phyloP scores from a whole-genome alignment of 768 basidiomycete genomes.

The Clitopilus hobsonii region DNA sequence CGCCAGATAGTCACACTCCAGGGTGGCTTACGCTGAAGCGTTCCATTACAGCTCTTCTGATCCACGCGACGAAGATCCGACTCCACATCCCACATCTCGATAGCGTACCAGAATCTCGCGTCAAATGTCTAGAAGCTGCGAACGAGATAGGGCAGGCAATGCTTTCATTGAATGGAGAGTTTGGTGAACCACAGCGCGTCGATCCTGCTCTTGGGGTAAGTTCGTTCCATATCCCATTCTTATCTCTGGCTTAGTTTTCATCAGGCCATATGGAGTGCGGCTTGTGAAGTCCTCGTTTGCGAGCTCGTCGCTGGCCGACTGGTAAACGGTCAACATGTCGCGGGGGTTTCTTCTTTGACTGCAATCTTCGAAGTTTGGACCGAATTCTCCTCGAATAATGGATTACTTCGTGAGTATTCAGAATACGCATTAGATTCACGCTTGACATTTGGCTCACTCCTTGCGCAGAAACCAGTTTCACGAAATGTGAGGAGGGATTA shows the following conservation, averaged over 20 bases:
- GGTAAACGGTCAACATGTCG: not conserved
- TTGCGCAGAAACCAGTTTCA: not conserved
- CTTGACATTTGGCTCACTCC: not conserved
- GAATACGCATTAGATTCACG: not conserved
- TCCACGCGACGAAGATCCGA: not conserved
- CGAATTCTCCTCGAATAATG: not conserved
- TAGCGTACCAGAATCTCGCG: not conserved
- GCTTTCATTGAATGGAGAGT: not conserved
- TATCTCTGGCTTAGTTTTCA: not conserved
- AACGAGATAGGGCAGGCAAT: not conserved
- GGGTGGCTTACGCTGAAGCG: not conserved
- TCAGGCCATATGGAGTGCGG: not conserved
- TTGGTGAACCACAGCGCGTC: not conserved
- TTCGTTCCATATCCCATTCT: not conserved
- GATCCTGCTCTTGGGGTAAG: conserved; percentile 1
- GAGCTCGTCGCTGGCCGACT: not conserved
- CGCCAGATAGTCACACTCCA: not conserved
- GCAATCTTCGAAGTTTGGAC: not conserved
- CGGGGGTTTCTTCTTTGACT: not conserved
- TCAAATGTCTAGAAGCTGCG: not conserved
- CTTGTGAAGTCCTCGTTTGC: not conserved
- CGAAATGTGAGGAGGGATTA: not conserved
- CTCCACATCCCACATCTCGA: conserved; percentile 3
- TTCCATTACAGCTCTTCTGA: not conserved
- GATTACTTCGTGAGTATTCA: not conserved